A percentile compares a stretch with the other conserved stretches of the same genome.
phyloP scores from a whole-genome alignment of 2,329 filamentous ascomycete species.

The Emmonsia crescens region DNA sequence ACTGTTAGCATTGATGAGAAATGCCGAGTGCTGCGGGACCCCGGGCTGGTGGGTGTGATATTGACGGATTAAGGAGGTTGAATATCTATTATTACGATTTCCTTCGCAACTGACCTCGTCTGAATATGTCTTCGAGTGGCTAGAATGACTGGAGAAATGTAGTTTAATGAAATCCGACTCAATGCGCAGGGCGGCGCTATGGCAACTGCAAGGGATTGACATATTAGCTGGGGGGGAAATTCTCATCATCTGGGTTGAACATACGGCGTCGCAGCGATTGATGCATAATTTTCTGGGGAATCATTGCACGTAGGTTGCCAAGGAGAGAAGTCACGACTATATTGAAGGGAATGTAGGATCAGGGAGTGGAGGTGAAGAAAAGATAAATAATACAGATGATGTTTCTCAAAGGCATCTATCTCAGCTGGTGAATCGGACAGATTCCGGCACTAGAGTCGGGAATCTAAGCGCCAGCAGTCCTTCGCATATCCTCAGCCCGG shows the following conservation, averaged over 20 bases:
- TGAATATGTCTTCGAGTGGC: neutral
- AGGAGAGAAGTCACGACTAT: neutral
- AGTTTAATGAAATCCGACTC: neutral
- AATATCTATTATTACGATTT: neutral
- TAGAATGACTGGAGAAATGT: neutral
- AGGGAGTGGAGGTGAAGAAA: neutral
- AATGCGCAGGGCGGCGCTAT: neutral
- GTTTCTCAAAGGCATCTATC: neutral
- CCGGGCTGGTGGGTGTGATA: neutral
- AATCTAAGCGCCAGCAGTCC: neutral
- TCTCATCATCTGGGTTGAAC: neutral
- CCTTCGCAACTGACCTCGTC: neutral
- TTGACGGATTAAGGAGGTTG: neutral
- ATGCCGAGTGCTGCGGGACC: neutral
- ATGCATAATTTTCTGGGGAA: neutral
- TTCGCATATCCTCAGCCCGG: too few relatives aligned
- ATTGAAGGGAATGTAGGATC: neutral
- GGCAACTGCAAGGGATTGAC: neutral
- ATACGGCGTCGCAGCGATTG: neutral
- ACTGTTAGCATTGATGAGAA: neutral
- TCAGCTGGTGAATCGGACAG: neutral
- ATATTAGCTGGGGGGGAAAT: neutral
- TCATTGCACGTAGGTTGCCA: neutral
- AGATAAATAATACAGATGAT: neutral
- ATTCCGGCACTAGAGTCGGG: neutral